Conservation (phyloP, 2,329 filamentous ascomycete genomes). For the Trichophyton benhamiae region DNA sequence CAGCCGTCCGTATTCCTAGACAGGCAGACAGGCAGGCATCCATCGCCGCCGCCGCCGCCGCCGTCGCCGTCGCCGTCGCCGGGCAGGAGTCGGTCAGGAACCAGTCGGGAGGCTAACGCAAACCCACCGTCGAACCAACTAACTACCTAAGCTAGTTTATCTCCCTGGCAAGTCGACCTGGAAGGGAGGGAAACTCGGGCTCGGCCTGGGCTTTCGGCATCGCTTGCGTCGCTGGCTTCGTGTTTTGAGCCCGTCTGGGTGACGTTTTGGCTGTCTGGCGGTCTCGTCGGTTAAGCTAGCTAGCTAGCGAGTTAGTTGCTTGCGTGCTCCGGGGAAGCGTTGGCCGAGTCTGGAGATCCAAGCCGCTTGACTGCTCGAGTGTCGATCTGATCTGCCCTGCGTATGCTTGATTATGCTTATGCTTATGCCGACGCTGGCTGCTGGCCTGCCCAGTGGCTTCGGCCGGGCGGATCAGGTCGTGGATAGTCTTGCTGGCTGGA, state of each 20-base stretch:
- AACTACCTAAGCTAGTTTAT: too few species aligned
- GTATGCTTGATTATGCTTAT: not conserved
- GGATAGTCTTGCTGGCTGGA: not conserved
- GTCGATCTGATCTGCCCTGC: not conserved
- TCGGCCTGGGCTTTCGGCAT: not conserved
- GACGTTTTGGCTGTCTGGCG: too few species aligned
- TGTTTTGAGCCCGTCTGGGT: not conserved
- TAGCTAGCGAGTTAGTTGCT: too few species aligned
- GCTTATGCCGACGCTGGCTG: too few species aligned
- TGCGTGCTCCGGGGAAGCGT: too few species aligned
- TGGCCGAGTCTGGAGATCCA: too few species aligned
- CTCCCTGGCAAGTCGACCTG: too few species aligned
- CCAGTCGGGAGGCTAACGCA: not conserved
- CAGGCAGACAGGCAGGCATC: not conserved
- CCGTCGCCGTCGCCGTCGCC: not conserved
- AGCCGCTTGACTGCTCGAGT: not conserved
- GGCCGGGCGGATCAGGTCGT: too few species aligned
- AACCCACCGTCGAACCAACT: too few species aligned
- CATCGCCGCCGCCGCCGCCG: not conserved
- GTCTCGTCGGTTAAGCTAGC: too few species aligned
- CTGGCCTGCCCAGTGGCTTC: not conserved
- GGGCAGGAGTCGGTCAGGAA: not conserved
- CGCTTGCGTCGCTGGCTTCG: not conserved
- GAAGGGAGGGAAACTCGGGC: not conserved
- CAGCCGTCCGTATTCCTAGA: not conserved